A percentile compares a stretch with the other conserved stretches of the same genome.
Conservation (phyloP, 495 filamentous ascomycete genomes). For the Annulohypoxylon maeteangense region DNA sequence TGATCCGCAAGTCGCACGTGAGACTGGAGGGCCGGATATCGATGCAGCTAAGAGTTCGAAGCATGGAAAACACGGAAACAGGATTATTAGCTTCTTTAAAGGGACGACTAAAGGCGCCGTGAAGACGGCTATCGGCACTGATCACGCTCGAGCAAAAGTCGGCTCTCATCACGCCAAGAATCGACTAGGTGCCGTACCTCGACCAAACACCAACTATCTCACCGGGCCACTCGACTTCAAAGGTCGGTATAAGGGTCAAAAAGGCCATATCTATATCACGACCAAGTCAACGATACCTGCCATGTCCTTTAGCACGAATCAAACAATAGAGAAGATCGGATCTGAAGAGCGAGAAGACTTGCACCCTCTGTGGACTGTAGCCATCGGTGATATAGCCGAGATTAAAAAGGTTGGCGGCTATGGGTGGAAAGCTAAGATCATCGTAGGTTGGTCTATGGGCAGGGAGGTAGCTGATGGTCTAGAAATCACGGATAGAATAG, state of each 20-base stretch:
- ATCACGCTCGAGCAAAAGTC: conserved; percentile 71
- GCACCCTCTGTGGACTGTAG: conserved; percentile 64
- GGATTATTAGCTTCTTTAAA: conserved; percentile 74
- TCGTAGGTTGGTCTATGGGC: conserved; percentile 83
- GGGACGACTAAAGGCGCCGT: conserved; percentile 73
- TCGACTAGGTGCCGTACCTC: conserved; percentile 74
- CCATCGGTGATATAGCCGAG: conserved; percentile 66
- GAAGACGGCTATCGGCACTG: conserved; percentile 73
- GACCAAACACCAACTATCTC: conserved; percentile 51
- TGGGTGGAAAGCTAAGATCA: conserved; percentile 88
- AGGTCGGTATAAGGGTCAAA: conserved; percentile 73
- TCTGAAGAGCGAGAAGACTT: conserved; percentile 63
- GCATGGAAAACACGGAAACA: conserved; percentile 58
- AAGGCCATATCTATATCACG: conserved; percentile 76
- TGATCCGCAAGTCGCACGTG: conserved; percentile 47
- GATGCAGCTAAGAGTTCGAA: conserved; percentile 49
- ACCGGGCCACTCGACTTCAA: conserved; percentile 82
- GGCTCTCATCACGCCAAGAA: conserved; percentile 76
- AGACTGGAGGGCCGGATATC: conserved; percentile 61
- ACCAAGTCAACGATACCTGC: conserved; percentile 68
- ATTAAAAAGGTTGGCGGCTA: conserved; percentile 85
- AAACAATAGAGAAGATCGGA: conserved; percentile 55
- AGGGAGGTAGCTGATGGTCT: conserved; percentile 83
- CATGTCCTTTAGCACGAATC: conserved; percentile 65
- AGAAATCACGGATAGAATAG: conserved; percentile 68